phyloP scores from a whole-genome alignment of 2,329 filamentous ascomycete genomes.

The Hypoxylon sp. region DNA sequence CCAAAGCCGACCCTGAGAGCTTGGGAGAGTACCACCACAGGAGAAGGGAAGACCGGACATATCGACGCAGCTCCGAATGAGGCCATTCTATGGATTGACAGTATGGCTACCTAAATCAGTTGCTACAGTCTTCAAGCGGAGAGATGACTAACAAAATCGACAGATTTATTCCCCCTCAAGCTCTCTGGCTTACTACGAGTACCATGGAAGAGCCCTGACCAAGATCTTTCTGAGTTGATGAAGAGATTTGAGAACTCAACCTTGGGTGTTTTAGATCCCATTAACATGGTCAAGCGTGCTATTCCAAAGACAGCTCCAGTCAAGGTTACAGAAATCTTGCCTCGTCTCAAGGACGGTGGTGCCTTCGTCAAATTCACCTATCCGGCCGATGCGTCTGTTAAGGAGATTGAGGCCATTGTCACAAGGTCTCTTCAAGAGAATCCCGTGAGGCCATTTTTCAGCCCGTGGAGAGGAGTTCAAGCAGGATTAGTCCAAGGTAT shows the following conservation, averaged over 20 bases:
- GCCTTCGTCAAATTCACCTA: conserved; percentile 78
- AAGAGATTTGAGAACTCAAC: conserved; percentile 67
- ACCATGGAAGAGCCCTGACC: conserved; percentile 63
- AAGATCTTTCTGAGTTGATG: conserved; percentile 66
- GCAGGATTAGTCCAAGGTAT: conserved; percentile 83
- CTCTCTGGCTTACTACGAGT: conserved; percentile 67
- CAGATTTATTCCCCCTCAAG: conserved; percentile 87
- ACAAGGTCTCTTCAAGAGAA: conserved; percentile 75
- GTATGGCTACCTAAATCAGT: conserved; percentile 62
- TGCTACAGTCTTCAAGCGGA: neutral
- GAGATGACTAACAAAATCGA: conserved; percentile 17
- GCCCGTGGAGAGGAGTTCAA: conserved; percentile 80
- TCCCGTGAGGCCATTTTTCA: conserved; percentile 91
- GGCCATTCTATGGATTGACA: conserved; percentile 91
- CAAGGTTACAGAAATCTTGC: conserved; percentile 84
- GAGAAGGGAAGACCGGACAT: conserved; percentile 81
- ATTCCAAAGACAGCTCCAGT: conserved; percentile 75
- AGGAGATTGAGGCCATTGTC: conserved; percentile 73
- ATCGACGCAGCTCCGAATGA: conserved; percentile 84
- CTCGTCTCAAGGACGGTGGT: conserved; percentile 90
- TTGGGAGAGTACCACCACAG: conserved; percentile 63
- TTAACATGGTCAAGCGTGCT: conserved; percentile 71
- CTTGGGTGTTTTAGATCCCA: conserved; percentile 66
- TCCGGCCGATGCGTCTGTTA: conserved; percentile 59
- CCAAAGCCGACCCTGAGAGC: conserved; percentile 45